A percentile compares a stretch with the other conserved stretches of the same genome.
Conservation (phyloP, 345 rosid genomes). For the Bretschneidera sinensis region DNA sequence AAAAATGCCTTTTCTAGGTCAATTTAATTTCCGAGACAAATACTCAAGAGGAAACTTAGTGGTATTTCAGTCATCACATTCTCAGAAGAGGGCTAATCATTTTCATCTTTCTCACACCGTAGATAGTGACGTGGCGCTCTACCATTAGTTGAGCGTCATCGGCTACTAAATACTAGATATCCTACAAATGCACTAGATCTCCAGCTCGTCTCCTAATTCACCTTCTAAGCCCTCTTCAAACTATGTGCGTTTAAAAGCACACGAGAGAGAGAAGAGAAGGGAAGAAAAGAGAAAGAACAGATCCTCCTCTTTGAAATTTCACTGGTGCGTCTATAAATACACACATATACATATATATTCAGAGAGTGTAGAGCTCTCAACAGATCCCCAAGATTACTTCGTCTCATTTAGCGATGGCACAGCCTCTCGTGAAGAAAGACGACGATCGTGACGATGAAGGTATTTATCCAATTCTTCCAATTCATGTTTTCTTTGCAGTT, state of each 20-base stretch:
- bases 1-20: too few species aligned
- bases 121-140: slow-evolving; percentile 5
- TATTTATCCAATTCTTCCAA: slow-evolving; percentile 19
- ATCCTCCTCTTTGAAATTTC: slow-evolving; percentile 22
- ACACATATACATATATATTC: neutral
- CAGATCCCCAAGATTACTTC: slow-evolving; percentile 24
- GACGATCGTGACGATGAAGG: slow-evolving; percentile 99
- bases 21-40: too few species aligned
- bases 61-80: too few species aligned
- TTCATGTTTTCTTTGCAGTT: neutral
- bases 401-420: slow-evolving; percentile 61
- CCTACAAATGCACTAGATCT: slow-evolving; percentile 4
- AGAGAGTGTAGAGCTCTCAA: neutral
- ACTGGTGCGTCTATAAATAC: slow-evolving; percentile 15
- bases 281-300: slow-evolving; percentile 8
- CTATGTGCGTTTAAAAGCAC: slow-evolving; percentile 6
- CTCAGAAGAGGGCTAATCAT: too few species aligned
- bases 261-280: neutral
- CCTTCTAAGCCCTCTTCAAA: slow-evolving; percentile 1
- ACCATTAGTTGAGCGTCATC: neutral
- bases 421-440: slow-evolving; percentile 90
- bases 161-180: neutral
- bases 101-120: too few species aligned
- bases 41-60: too few species aligned
- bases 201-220: neutral